Evolutionary conservation across 805 yeast genomes (phyloP), one percentile per base, ranked within the genome.

Genomic region (Yarrowia sp.): DNA sequence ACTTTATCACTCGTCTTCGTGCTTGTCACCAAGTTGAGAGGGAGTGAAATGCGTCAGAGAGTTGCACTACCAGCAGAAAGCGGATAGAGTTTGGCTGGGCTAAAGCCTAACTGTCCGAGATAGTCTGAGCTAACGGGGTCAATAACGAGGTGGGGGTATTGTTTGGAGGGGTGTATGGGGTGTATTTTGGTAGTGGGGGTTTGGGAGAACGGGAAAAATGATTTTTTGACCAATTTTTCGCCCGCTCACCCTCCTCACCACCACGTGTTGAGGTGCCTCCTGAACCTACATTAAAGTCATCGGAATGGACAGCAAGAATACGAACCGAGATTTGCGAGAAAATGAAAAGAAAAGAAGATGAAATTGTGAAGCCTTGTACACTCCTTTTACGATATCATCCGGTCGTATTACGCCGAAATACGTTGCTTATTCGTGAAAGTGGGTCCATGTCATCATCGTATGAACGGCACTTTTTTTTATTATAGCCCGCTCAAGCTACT

Each of bases 201-300:
- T 5, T 22, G 28, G 28, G 28, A 22, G 28, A 22, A 22, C 28
- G 28, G 5, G 28, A 22, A 22, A 22, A 3, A 22, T 22, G 28
- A n/a, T n/a, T n/a, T n/a, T n/a, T n/a, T n/a, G n/a, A n/a, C n/a
- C n/a, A n/a, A n/a, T 45, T 28, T 28, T 13, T 13, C 50, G 22
- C 22, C 33, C 11, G 1, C 3, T 22, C 14, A 7, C 15, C 15
- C 17, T 10, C 17, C 50, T 8, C 17, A 4, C 18, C 22, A 36
- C 55, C 55, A 48, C 55, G 55, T 48, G 55, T 33, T 48, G 41
- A 35, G 41, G 35, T 48, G 55, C 41, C 55, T 48, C 41, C 55
- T 48, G 55, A 48, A 48, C 31, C 10, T 48, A n/a, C 28, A 6
- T 35, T 31, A 33, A 35, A 48, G 31, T 48, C 55, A 48, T 48